A percentile compares a stretch with the other conserved stretches of the same genome.
Evolutionary conservation across 208 protist species (phyloP).

Genomic region (Leishmania guyanensis): DNA sequence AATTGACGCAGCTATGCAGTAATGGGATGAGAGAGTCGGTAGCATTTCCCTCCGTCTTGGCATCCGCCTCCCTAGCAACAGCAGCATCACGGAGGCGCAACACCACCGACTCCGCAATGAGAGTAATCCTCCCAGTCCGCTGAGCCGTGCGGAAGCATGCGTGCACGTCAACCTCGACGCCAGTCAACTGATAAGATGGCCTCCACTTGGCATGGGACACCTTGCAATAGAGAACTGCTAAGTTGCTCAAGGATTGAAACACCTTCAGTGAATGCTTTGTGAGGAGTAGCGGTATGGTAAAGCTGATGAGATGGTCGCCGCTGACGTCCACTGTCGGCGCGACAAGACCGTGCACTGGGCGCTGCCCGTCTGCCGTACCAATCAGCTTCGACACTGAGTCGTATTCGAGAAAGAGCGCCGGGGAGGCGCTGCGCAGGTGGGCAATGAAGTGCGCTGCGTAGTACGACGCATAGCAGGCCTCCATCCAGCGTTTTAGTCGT

Average conservation of each 20-base stretch:
- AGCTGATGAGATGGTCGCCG: conserved; percentile 20
- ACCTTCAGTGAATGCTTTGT: conserved; percentile 7
- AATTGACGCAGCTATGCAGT: conserved; percentile 37
- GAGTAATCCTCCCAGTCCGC: conserved; percentile 9
- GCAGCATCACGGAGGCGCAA: conserved; percentile 27
- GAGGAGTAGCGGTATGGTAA: conserved; percentile 45
- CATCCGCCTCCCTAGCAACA: neutral
- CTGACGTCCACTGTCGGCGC: conserved; percentile 10
- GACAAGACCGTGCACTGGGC: conserved; percentile 30
- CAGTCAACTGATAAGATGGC: conserved; percentile 14
- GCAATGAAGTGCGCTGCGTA: conserved; percentile 23
- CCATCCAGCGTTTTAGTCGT: conserved; percentile 45
- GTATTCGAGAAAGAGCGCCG: conserved; percentile 45
- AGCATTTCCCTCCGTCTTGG: neutral
- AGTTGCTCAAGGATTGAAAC: conserved; percentile 30
- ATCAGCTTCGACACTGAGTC: conserved; percentile 33
- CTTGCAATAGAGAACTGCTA: conserved; percentile 50
- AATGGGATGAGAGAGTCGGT: conserved; percentile 25
- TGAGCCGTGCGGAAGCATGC: conserved; percentile 11
- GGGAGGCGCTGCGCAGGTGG: conserved; percentile 27
- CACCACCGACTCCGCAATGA: conserved; percentile 30
- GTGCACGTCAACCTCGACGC: conserved; percentile 34
- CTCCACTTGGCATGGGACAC: conserved; percentile 20
- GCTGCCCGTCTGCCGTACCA: conserved; percentile 4
- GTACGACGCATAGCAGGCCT: conserved; percentile 32